Evolutionary conservation across 352 stramenopile species (phyloP), one percentile per base, ranked within the genome.

Genomic region (Pythium vanterpoolii): DNA sequence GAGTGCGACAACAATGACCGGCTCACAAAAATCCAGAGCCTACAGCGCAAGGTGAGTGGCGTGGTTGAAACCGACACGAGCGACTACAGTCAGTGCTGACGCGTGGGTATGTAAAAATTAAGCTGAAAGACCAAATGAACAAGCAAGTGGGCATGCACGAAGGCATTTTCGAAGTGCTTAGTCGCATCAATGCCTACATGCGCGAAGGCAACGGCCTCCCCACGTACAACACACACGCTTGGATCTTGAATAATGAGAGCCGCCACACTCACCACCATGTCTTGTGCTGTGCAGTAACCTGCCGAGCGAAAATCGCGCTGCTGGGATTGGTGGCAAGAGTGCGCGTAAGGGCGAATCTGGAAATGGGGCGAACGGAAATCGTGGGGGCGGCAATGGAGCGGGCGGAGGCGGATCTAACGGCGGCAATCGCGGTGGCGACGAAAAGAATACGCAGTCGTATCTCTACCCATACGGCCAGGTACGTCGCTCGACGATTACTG

Each of bases 61-160:
- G n/a, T n/a, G n/a, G n/a, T n/a, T n/a, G n/a, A n/a, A 13, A 45
- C 38, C 27, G 18, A 8, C 23, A 28, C 16, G 19, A 16, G 31
- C 13, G 27, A 11, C 45, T 9, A 21, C 16, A 9, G 26, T 39
- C 18, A 42, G 18, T 40, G 30, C 27, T 53, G 33, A 43, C 48
- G 13, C 9, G 39, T 18, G 26, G 10, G 7, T 13, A 21, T 45
- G 11, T 34, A 19, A 5, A 28, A 50, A 9, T 10, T n/a, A n/a
- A 89, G 79, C 93, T 93, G 55, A 92, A 92, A 62, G 80, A 92
- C 44, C 86, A 96, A 60, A 91, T 96, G 79, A 96, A 96, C 71
- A 88, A 88, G 45, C 81, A 92, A 72, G 72, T 72, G 5, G 78
- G 71, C 5, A 80, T 93, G 69, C 86, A 94, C 61, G 86, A 96